A percentile compares a stretch with the other conserved stretches of the same genome.
phyloP scores from a whole-genome alignment of 805 yeast genomes.

The Metschnikowia reukaufii region DNA sequence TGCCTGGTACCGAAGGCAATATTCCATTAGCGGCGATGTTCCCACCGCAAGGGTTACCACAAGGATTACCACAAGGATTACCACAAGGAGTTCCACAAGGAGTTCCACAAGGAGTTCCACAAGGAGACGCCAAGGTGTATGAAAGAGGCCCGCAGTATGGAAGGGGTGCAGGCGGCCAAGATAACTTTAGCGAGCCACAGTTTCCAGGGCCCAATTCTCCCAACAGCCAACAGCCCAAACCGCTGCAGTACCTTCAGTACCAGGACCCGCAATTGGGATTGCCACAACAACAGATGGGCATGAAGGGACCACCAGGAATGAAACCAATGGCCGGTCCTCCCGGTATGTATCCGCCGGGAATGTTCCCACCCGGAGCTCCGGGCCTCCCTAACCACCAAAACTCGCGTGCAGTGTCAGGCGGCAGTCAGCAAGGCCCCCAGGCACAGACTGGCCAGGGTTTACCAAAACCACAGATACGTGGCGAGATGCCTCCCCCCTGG shows the following conservation, averaged over 20 bases:
- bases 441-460: slow-evolving; percentile 16
- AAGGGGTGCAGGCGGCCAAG: background rate
- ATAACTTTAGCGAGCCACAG: background rate
- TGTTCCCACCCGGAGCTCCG: slow-evolving; percentile 35
- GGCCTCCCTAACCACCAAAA: slow-evolving; percentile 11
- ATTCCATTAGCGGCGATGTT: background rate
- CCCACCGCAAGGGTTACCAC: background rate
- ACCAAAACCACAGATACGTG: slow-evolving; percentile 1
- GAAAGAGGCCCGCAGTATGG: background rate
- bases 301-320: slow-evolving; percentile 9
- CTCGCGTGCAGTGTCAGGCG: slow-evolving; percentile 11
- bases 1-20: background rate
- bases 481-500: slow-evolving; percentile 17
- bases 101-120: background rate
- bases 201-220: background rate
- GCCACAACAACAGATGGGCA: slow-evolving; percentile 11
- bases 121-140: background rate
- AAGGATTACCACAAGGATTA: background rate
- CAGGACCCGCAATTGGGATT: slow-evolving; percentile 1
- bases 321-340: slow-evolving; percentile 13
- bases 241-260: slow-evolving; percentile 2
- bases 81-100: background rate
- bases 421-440: background rate
- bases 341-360: slow-evolving; percentile 32
- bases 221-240: slow-evolving; percentile 6